Evolutionary conservation across 176 grass and related monocot genomes (phyloP), one percentile per base, ranked within the genome.

Genomic region (Oryza meridionalis): DNA sequence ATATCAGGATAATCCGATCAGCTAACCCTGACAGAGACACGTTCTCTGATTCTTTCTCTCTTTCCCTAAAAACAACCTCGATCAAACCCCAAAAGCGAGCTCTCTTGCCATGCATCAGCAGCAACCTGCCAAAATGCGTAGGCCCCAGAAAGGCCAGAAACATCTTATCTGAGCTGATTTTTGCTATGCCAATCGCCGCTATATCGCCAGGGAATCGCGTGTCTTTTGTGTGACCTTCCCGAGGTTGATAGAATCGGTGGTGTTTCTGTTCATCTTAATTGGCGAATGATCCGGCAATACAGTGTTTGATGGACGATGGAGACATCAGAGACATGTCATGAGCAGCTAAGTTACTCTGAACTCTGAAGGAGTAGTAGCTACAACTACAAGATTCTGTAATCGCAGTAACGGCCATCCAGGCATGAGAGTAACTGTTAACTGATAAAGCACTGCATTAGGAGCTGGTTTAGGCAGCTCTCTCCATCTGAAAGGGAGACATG

Each of bases 1-100:
- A 76, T 70, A 29, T 13, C 7, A 3, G 63, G 76, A 76, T 80
- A 84, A 75, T 11, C 16, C 27, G 76, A 88, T 89, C 84, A 89
- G 70, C 46, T 2, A 26, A 63, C 49, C 11, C 15, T 9, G 38
- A 80, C 63, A 29, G 58, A 11, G 49, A 64, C 15, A 0, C n/a
- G 19, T 58, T 58, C 21, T 24, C 2, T 62, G n/a, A 24, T 62
- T 62, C 29, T 69, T 31, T 59, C 11, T 47, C 47, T 68, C 37
- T 75, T 62, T 62, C 37, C 70, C 53, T 45, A 31, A 53, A 84
- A 75, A 22, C 49, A 70, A 40, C 26, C 31, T 66, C 29, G 72
- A 49, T 65, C 27, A 49, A 72, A 81, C 78, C 78, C 33, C 62
- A 9, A 44, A 75, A 76, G 21, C 38, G 1, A 73, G n/a, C 59